These are phyloP conservation scores for Sporothrix dimorphospora DNA, from an alignment of 2,329 filamentous ascomycete species.

Conservation along the genomic window DNA sequence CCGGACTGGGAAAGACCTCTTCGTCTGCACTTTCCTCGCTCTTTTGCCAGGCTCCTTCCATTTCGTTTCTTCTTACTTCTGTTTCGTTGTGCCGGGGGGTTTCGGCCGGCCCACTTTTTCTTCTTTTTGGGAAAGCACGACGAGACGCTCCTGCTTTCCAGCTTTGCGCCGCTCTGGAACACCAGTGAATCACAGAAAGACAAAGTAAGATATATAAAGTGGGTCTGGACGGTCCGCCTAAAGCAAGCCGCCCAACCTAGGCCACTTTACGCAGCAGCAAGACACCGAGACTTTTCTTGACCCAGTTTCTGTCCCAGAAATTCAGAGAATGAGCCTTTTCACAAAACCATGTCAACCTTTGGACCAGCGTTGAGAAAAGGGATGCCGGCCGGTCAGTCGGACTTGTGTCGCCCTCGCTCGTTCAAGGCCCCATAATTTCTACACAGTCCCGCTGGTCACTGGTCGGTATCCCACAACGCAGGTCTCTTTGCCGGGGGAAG, in stretches of 20 bases:
- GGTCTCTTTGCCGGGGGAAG: neutral
- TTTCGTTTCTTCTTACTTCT: too few species aligned
- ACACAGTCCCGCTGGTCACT: neutral
- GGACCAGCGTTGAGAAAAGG: neutral
- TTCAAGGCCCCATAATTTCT: neutral
- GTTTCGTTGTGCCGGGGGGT: neutral
- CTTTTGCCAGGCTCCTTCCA: neutral
- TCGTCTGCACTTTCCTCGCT: neutral
- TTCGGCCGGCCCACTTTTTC: neutral
- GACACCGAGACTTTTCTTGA: too few species aligned
- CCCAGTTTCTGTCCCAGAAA: too few species aligned
- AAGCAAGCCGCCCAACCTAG: too few species aligned
- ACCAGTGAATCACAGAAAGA: neutral
- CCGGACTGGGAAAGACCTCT: neutral
- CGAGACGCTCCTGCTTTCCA: neutral
- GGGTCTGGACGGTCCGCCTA: too few species aligned
- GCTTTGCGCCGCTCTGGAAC: neutral
- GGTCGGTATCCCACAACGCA: neutral
- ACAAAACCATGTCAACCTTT: too few species aligned
- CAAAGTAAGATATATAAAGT: neutral
- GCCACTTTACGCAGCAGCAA: too few species aligned
- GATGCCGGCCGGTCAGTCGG: neutral
- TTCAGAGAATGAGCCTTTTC: too few species aligned
- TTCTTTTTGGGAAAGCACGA: neutral
- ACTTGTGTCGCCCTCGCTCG: neutral